Conservation (phyloP, 495 filamentous ascomycete genomes). For the Podospora pseudoanserina region DNA sequence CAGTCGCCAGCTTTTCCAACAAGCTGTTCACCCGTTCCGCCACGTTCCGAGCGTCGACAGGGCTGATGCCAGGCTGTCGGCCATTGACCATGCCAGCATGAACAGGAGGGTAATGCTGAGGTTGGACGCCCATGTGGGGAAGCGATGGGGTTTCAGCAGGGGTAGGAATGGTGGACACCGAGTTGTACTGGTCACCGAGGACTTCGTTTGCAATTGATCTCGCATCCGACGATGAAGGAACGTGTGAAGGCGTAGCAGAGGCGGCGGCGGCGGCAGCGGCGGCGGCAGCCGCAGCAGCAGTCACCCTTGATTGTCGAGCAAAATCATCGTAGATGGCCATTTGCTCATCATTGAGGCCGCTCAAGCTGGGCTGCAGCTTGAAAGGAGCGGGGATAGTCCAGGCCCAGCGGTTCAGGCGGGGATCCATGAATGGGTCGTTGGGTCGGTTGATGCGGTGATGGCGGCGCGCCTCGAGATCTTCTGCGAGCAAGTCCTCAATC, state of each 20-base stretch:
- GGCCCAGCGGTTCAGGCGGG: slow-evolving; percentile 76
- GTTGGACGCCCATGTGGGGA: slow-evolving; percentile 60
- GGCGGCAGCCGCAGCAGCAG: slow-evolving; percentile 28
- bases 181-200: slow-evolving; percentile 77
- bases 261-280: slow-evolving; percentile 40
- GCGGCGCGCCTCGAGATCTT: slow-evolving; percentile 67
- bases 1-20: slow-evolving; percentile 64
- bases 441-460: slow-evolving; percentile 66
- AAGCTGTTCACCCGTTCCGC: slow-evolving; percentile 65
- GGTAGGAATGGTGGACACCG: slow-evolving; percentile 71
- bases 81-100: slow-evolving; percentile 47
- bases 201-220: slow-evolving; percentile 63
- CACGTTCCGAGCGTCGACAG: slow-evolving; percentile 59
- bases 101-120: slow-evolving; percentile 58
- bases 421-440: slow-evolving; percentile 78
- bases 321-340: slow-evolving; percentile 96
- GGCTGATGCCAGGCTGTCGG: slow-evolving; percentile 58
- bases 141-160: slow-evolving; percentile 77
- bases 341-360: slow-evolving; percentile 84
- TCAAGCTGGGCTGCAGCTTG: slow-evolving; percentile 59
- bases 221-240: slow-evolving; percentile 48
- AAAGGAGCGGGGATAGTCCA: slow-evolving; percentile 87
- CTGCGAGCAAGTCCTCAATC: slow-evolving; percentile 86
- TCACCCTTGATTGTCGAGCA: slow-evolving; percentile 69
- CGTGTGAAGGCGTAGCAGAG: slow-evolving; percentile 35